Percentiles rank a stretch among this genome's conserved stretches.
These are phyloP conservation scores for Chaetomium olivaceum DNA, from an alignment of 2,329 filamentous ascomycete genomes.

Conservation along the genomic window DNA sequence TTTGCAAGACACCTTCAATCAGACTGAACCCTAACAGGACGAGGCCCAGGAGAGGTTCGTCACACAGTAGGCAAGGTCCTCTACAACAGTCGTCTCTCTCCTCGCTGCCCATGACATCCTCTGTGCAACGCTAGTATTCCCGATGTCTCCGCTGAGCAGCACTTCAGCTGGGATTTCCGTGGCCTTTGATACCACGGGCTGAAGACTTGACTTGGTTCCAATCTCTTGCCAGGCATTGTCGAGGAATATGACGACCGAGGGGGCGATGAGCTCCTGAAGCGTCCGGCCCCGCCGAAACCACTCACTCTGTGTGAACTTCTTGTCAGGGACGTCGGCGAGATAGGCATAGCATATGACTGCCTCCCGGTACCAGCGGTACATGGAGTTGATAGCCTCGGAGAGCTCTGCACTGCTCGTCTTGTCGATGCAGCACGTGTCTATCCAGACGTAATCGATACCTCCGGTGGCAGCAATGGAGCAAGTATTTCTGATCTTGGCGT, in stretches of 20 bases:
- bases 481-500: neutral
- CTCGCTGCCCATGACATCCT: neutral
- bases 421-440: constrained; percentile 15
- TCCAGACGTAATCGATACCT: neutral
- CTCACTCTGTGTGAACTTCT: neutral
- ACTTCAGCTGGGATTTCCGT: too few relatives aligned
- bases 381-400: constrained; percentile 14
- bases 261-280: constrained; percentile 11
- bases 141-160: constrained; percentile 17
- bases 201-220: neutral
- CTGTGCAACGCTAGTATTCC: neutral
- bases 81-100: constrained; percentile 36
- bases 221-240: constrained; percentile 7
- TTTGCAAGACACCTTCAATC: too few relatives aligned
- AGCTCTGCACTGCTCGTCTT: constrained; percentile 5
- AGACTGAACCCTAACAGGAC: too few relatives aligned
- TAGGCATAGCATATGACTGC: neutral
- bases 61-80: constrained; percentile 44
- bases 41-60: too few relatives aligned
- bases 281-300: constrained; percentile 15
- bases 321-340: neutral
- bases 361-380: constrained; percentile 7
- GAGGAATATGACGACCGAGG: constrained; percentile 19
- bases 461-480: too few relatives aligned
- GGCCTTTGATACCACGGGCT: too few relatives aligned